Evolutionary conservation across 2,329 filamentous ascomycete species (phyloP).

Genomic region (Didymella pomorum): DNA sequence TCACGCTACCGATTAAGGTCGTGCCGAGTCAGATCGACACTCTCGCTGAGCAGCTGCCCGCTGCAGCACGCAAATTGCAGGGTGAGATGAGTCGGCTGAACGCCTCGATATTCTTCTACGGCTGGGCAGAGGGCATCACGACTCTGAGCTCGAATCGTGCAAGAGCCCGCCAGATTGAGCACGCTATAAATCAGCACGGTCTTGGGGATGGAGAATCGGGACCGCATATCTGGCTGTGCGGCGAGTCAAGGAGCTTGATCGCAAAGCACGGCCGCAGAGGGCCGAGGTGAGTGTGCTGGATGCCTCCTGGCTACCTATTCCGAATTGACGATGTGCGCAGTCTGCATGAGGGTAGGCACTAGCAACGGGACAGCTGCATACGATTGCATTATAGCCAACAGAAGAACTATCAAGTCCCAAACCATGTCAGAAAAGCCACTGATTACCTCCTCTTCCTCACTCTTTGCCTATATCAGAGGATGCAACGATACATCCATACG

Average conservation of each 20-base stretch:
- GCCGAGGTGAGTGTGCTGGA: not conserved
- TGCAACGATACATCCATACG: not conserved
- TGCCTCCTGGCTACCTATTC: not conserved
- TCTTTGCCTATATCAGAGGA: not conserved
- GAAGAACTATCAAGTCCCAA: too few species aligned
- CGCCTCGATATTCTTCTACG: slow-evolving; percentile 73
- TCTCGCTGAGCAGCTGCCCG: slow-evolving; percentile 52
- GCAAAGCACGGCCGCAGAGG: slow-evolving; percentile 59
- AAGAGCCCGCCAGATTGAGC: slow-evolving; percentile 71
- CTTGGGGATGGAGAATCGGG: slow-evolving; percentile 62
- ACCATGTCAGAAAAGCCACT: too few species aligned
- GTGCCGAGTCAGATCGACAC: slow-evolving; percentile 57
- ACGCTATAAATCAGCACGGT: slow-evolving; percentile 61
- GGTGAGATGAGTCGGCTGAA: slow-evolving; percentile 68
- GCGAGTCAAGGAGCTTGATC: slow-evolving; percentile 70
- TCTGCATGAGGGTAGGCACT: slow-evolving; percentile 3
- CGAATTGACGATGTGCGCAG: not conserved
- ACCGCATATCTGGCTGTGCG: slow-evolving; percentile 70
- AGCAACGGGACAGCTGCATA: not conserved
- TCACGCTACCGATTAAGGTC: slow-evolving; percentile 68
- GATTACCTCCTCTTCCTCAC: not conserved
- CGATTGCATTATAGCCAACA: not conserved
- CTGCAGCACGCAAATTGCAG: slow-evolving; percentile 54
- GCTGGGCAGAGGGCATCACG: slow-evolving; percentile 69
- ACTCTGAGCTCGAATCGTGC: slow-evolving; percentile 76